These are phyloP conservation scores for Umbelopsis vinacea DNA, from an alignment of 192 early-diverging fungal genomes.

Conservation along the genomic window DNA sequence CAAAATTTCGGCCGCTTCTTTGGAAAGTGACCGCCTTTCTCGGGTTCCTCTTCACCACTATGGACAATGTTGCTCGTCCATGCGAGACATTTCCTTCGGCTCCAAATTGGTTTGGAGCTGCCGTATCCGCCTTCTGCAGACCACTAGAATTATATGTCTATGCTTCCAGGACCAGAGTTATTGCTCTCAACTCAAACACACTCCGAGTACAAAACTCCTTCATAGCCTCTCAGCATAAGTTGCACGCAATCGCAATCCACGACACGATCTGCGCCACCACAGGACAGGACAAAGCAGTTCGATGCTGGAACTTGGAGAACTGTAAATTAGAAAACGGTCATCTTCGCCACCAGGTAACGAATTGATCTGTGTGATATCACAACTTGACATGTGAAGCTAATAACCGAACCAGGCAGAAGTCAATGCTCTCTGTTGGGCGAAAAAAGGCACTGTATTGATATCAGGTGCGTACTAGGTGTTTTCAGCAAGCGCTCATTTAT, in stretches of 20 bases:
- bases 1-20: background rate
- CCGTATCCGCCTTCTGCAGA: background rate
- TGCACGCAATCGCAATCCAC: background rate
- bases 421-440: background rate
- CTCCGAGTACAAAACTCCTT: background rate
- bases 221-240: slow-evolving; percentile 11
- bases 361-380: background rate
- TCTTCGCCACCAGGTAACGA: slow-evolving; percentile 10
- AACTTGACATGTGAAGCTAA: background rate
- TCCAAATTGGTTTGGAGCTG: slow-evolving; percentile 2
- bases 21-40: slow-evolving; percentile 2
- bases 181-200: slow-evolving; percentile 1
- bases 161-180: slow-evolving; percentile 2
- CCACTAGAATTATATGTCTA: background rate
- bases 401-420: background rate
- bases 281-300: background rate
- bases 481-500: no score
- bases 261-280: background rate
- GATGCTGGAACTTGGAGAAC: slow-evolving; percentile 6
- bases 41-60: background rate
- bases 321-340: background rate
- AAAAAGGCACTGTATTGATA: background rate
- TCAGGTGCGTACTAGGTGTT: background rate
- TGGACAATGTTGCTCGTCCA: background rate
- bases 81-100: slow-evolving; percentile 3